Evolutionary conservation across 2,329 filamentous ascomycete genomes (phyloP).

Genomic region (Monosporascus sp.): DNA sequence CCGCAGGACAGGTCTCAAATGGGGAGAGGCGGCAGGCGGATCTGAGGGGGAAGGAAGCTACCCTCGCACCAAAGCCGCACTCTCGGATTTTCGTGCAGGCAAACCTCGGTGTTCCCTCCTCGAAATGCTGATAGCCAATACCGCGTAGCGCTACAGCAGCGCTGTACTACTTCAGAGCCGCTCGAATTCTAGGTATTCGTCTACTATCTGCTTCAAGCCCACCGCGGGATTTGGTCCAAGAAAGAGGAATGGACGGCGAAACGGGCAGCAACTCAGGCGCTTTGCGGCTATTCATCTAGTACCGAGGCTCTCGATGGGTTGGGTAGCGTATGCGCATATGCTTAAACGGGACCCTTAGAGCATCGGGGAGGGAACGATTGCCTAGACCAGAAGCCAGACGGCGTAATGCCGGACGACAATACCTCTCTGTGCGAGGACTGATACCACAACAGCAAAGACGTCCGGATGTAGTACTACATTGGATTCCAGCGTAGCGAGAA

Average conservation of each 20-base stretch:
- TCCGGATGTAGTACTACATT: neutral
- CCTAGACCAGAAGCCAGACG: slow-evolving; percentile 21
- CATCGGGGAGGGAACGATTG: slow-evolving; percentile 11
- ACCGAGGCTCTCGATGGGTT: slow-evolving; percentile 14
- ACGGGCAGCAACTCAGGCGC: neutral
- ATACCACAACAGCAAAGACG: neutral
- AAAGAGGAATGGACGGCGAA: neutral
- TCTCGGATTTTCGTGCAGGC: slow-evolving; percentile 15
- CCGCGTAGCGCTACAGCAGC: slow-evolving; percentile 19
- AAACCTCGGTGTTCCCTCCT: slow-evolving; percentile 19
- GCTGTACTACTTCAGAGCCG: slow-evolving; percentile 23
- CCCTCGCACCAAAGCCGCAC: slow-evolving; percentile 22
- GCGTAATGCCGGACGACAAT: neutral
- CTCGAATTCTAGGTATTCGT: slow-evolving; percentile 4
- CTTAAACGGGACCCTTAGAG: slow-evolving; percentile 5
- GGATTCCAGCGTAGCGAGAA: slow-evolving; percentile 7
- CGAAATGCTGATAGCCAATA: slow-evolving; percentile 15
- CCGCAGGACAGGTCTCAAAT: slow-evolving; percentile 15
- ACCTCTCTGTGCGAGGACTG: neutral
- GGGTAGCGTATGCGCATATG: slow-evolving; percentile 6
- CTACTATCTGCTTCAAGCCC: neutral
- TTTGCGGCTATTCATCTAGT: slow-evolving; percentile 11
- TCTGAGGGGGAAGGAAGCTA: slow-evolving; percentile 18
- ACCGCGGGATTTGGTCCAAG: neutral
- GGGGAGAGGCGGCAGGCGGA: slow-evolving; percentile 20